These are phyloP conservation scores for Eutypella sp. DNA, from an alignment of 2,329 filamentous ascomycete genomes.

Conservation along the genomic window DNA sequence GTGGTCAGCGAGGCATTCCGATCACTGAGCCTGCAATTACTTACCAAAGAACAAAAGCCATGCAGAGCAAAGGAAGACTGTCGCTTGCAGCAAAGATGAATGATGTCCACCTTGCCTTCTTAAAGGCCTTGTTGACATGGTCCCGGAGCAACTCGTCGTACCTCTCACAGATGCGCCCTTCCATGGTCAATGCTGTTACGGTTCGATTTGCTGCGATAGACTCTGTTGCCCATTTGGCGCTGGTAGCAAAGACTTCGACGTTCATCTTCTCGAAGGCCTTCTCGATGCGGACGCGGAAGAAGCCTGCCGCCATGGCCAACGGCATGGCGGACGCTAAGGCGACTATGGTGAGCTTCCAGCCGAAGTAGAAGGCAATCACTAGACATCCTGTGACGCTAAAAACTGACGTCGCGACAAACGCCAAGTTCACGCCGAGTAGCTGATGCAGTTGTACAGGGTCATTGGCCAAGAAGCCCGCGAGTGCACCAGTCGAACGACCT, in stretches of 20 bases:
- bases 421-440: slow-evolving; percentile 58
- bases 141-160: slow-evolving; percentile 54
- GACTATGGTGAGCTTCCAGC: slow-evolving; percentile 71
- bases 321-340: slow-evolving; percentile 56
- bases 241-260: slow-evolving; percentile 61
- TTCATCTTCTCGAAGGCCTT: slow-evolving; percentile 42
- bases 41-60: slow-evolving; percentile 29
- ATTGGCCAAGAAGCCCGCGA: slow-evolving; percentile 49
- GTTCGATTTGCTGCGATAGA: slow-evolving; percentile 70
- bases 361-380: slow-evolving; percentile 63
- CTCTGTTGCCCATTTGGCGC: slow-evolving; percentile 69
- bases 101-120: slow-evolving; percentile 56
- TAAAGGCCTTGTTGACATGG: slow-evolving; percentile 57
- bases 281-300: slow-evolving; percentile 26
- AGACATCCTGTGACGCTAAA: slow-evolving; percentile 63
- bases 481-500: slow-evolving; percentile 52
- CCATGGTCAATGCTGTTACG: slow-evolving; percentile 64
- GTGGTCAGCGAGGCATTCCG: slow-evolving; percentile 40
- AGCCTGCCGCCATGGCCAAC: slow-evolving; percentile 42
- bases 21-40: not conserved
- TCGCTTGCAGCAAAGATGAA: slow-evolving; percentile 66
- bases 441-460: slow-evolving; percentile 58
- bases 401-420: slow-evolving; percentile 56
- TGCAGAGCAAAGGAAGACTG: slow-evolving; percentile 39
- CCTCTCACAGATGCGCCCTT: slow-evolving; percentile 56